phyloP scores from a whole-genome alignment of 306 rosid genomes.

The Vigna angularis region DNA sequence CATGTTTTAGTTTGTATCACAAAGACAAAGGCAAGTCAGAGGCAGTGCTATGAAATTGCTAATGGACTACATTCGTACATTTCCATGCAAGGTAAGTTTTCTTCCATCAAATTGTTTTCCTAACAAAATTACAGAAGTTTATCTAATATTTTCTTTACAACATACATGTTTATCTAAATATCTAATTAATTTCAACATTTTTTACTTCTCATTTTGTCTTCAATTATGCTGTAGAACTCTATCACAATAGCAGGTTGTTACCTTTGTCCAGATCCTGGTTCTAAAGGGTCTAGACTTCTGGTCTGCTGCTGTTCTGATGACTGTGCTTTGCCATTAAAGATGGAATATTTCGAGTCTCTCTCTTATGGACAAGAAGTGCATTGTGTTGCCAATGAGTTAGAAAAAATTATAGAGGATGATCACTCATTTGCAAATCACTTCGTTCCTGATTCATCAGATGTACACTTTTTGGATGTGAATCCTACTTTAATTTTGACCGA shows the following conservation, averaged over 20 bases:
- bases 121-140: background rate
- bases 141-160: conserved; percentile 22
- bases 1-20: conserved; percentile 81
- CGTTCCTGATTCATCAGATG: conserved; percentile 63
- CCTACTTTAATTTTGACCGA: conserved; percentile 66
- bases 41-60: conserved; percentile 80
- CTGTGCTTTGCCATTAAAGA: conserved; percentile 64
- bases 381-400: conserved; percentile 51
- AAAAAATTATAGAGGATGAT: conserved; percentile 56
- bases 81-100: conserved; percentile 80
- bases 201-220: conserved; percentile 13
- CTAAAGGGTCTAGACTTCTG: conserved; percentile 73
- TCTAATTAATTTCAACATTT: conserved; percentile 27
- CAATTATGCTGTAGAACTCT: conserved; percentile 65
- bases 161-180: background rate
- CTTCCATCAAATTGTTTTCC: conserved; percentile 24
- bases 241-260: conserved; percentile 91
- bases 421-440: conserved; percentile 55
- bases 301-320: conserved; percentile 79
- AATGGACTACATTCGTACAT: conserved; percentile 62
- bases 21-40: conserved; percentile 81
- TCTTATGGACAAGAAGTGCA: conserved; percentile 42
- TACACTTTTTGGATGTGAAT: conserved; percentile 69
- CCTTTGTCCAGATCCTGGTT: conserved; percentile 93
- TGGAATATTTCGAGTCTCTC: conserved; percentile 50